Percentiles rank a stretch among this genome's conserved stretches.
Evolutionary conservation across 2,329 filamentous ascomycete genomes (phyloP).

Genomic region (Neurospora sp.): DNA sequence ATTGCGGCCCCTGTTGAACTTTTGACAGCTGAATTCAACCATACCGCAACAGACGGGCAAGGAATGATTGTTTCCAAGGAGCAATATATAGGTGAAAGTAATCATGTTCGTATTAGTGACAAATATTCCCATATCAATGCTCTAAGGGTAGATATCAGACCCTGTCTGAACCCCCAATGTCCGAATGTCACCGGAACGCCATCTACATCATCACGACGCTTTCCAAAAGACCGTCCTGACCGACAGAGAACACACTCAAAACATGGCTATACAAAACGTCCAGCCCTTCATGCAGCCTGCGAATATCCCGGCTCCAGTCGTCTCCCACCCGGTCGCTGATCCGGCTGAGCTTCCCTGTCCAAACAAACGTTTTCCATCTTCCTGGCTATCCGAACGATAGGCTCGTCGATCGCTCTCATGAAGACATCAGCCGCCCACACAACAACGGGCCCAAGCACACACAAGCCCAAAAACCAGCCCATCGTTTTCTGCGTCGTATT

Average conservation of each 20-base stretch:
- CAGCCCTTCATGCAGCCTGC: conserved; percentile 11
- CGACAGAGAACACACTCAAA: neutral
- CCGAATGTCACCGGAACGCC: neutral
- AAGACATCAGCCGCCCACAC: conserved; percentile 50
- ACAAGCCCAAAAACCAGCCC: conserved; percentile 29
- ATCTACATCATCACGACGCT: neutral
- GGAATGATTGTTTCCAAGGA: neutral
- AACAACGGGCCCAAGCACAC: conserved; percentile 25
- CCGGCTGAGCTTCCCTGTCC: conserved; percentile 12
- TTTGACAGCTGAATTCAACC: neutral
- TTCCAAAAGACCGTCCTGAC: neutral
- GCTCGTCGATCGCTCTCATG: conserved; percentile 45
- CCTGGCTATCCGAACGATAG: conserved; percentile 21
- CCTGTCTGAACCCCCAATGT: neutral
- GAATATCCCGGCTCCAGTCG: conserved; percentile 13
- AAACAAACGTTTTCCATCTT: conserved; percentile 20
- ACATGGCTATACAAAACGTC: neutral
- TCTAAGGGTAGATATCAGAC: neutral
- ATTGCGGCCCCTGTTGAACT: neutral
- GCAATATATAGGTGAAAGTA: neutral
- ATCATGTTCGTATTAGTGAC: neutral
- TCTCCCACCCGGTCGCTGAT: conserved; percentile 1
- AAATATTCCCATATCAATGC: neutral
- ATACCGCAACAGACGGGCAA: neutral
- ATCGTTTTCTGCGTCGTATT: conserved; percentile 21